A percentile compares a stretch with the other conserved stretches of the same genome.
Evolutionary conservation across 23 red algal species (phyloP).

Genomic region (Cyanidioschyzon merolae): DNA sequence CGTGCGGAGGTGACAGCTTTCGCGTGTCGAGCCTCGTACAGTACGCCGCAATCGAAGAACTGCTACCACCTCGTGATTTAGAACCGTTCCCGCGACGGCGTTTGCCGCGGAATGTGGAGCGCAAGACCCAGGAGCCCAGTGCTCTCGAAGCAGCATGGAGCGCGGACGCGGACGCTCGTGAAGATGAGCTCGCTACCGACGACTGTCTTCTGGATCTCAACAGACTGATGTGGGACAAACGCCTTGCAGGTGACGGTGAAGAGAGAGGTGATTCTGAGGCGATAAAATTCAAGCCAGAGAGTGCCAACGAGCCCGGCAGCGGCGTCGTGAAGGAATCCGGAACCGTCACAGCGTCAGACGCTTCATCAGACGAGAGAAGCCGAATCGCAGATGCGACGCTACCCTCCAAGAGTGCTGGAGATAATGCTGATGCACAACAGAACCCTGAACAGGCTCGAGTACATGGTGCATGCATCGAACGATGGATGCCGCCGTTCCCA

Average conservation of each 20-base stretch:
- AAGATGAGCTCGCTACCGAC: background rate
- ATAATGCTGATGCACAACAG: too few relatives aligned
- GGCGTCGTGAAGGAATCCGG: too few relatives aligned
- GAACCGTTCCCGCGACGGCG: background rate
- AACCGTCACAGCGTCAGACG: background rate
- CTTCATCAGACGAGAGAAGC: background rate
- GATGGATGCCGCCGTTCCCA: conserved; percentile 14
- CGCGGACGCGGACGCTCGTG: background rate
- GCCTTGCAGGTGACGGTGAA: background rate
- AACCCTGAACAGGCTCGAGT: too few relatives aligned
- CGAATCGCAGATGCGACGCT: background rate
- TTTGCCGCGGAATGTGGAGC: background rate
- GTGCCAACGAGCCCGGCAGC: too few relatives aligned
- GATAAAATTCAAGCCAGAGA: too few relatives aligned
- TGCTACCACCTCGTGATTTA: background rate
- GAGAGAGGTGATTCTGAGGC: too few relatives aligned
- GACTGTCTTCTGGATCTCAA: background rate
- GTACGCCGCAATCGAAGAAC: conserved; percentile 7
- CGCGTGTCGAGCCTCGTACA: background rate
- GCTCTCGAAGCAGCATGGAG: background rate
- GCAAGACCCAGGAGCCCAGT: background rate
- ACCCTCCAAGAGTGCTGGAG: too few relatives aligned
- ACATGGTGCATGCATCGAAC: background rate
- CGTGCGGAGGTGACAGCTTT: background rate
- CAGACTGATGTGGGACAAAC: background rate